These are phyloP conservation scores for Paecilomyces sp. DNA, from an alignment of 2,329 filamentous ascomycete genomes.

Conservation along the genomic window DNA sequence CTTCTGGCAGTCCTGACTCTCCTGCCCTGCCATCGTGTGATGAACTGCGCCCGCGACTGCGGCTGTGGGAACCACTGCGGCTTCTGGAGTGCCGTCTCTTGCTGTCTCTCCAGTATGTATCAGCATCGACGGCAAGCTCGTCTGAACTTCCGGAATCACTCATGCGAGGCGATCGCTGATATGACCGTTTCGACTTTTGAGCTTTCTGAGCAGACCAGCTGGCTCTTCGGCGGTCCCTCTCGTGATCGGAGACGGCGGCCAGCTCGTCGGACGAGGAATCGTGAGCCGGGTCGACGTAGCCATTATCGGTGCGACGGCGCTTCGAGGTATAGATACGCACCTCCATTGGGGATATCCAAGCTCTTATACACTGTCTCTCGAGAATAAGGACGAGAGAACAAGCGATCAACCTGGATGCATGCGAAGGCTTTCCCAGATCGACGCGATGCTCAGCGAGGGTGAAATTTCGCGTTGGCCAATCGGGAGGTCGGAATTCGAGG, in stretches of 20 bases:
- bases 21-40: background rate
- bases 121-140: slow-evolving; percentile 34
- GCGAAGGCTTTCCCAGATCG: background rate
- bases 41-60: slow-evolving; percentile 6
- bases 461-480: slow-evolving; percentile 9
- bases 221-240: slow-evolving; percentile 25
- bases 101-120: slow-evolving; percentile 24
- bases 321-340: slow-evolving; percentile 17
- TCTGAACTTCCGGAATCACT: slow-evolving; percentile 38
- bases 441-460: slow-evolving; percentile 6
- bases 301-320: slow-evolving; percentile 24
- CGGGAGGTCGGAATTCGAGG: slow-evolving; percentile 4
- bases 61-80: slow-evolving; percentile 19
- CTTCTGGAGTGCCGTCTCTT: slow-evolving; percentile 10
- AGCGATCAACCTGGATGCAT: background rate
- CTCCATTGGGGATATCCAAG: slow-evolving; percentile 15
- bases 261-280: slow-evolving; percentile 36
- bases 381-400: background rate
- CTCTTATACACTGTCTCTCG: slow-evolving; percentile 1
- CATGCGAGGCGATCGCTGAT: slow-evolving; percentile 17
- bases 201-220: slow-evolving; percentile 27
- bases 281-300: slow-evolving; percentile 15
- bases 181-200: slow-evolving; percentile 21
- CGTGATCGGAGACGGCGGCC: slow-evolving; percentile 26
- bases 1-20: background rate